Conservation (phyloP, 352 stramenopile genomes). For the Globisporangium emineosum region DNA sequence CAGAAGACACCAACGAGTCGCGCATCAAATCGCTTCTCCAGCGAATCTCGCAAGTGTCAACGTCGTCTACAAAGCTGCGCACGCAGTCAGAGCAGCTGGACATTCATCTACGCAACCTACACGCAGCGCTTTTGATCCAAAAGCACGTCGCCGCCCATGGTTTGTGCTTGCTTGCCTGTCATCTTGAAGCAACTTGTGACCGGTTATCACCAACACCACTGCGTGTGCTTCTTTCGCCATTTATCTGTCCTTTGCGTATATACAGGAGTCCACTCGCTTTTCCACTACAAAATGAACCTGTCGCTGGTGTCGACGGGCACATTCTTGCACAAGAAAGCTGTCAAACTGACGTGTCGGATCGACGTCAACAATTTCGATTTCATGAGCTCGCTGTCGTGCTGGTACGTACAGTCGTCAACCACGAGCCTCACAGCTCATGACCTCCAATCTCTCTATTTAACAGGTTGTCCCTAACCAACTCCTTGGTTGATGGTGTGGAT, state of each 20-base stretch:
- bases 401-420: too few relatives aligned
- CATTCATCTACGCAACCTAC: conserved; percentile 30
- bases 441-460: background rate
- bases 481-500: background rate
- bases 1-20: conserved; percentile 18
- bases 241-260: background rate
- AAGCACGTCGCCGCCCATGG: conserved; percentile 15
- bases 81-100: conserved; percentile 37
- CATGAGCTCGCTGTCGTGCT: conserved; percentile 14
- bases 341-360: conserved; percentile 17
- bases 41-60: conserved; percentile 36
- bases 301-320: background rate
- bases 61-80: conserved; percentile 24
- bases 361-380: conserved; percentile 6
- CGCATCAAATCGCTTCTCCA: conserved; percentile 36
- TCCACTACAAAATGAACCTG: conserved; percentile 14
- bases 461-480: background rate
- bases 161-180: background rate
- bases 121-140: conserved; percentile 47
- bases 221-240: background rate
- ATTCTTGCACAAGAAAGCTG: conserved; percentile 10
- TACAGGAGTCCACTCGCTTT: conserved; percentile 15
- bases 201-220: background rate
- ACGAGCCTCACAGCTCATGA: background rate
- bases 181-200: background rate